Percentiles rank a stretch among this genome's conserved stretches.
phyloP scores from a whole-genome alignment of 768 basidiomycete species.

The Dacryopinax spathularia region DNA sequence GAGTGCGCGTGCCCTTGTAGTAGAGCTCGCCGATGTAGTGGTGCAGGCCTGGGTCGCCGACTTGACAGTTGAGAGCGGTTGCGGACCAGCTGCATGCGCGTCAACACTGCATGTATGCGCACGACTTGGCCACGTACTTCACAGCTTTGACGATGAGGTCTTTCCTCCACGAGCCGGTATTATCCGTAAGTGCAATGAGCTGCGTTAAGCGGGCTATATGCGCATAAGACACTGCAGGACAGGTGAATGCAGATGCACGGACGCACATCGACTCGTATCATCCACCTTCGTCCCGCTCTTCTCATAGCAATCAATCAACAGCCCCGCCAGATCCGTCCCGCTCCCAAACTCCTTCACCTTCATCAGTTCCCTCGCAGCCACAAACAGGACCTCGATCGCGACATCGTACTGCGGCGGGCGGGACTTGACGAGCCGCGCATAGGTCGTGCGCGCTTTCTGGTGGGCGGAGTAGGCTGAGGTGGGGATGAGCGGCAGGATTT shows the following conservation, averaged over 20 bases:
- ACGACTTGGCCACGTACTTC: conserved; percentile 41
- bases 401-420: conserved; percentile 52
- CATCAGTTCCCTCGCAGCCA: conserved; percentile 71
- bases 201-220: conserved; percentile 69
- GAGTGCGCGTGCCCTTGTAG: conserved; percentile 48
- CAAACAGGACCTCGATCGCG: conserved; percentile 87
- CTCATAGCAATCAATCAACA: conserved; percentile 75
- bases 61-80: conserved; percentile 60
- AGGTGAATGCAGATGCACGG: background rate
- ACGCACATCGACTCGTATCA: conserved; percentile 70
- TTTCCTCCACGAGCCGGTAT: conserved; percentile 76
- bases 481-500: conserved; percentile 58
- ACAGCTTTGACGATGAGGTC: conserved; percentile 73
- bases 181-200: conserved; percentile 71
- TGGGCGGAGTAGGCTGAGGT: conserved; percentile 80
- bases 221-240: background rate
- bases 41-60: conserved; percentile 77
- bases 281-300: conserved; percentile 51
- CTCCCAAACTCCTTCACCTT: conserved; percentile 81
- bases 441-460: conserved; percentile 92
- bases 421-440: conserved; percentile 71
- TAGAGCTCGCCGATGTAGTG: conserved; percentile 82
- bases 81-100: conserved; percentile 58
- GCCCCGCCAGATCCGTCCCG: conserved; percentile 69
- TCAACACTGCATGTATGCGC: conserved; percentile 4